These are phyloP conservation scores for Cardamine chenopodiifolia DNA, from an alignment of 345 rosid genomes.

Conservation along the genomic window DNA sequence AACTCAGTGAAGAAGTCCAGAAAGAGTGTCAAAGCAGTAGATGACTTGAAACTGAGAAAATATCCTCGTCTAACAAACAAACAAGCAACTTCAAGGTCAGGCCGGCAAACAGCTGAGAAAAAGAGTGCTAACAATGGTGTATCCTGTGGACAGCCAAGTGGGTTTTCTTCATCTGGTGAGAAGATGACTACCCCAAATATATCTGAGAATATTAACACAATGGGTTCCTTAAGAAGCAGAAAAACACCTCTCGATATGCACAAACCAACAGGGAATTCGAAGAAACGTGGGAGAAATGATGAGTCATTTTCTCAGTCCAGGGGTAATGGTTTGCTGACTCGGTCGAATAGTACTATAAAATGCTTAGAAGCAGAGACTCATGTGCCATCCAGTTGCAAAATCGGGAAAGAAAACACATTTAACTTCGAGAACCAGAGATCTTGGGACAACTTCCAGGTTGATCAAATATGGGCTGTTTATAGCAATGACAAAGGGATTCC, in stretches of 20 bases:
- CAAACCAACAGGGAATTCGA: conserved; percentile 36
- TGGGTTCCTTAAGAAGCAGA: conserved; percentile 44
- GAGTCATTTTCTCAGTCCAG: conserved; percentile 36
- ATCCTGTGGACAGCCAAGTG: conserved; percentile 19
- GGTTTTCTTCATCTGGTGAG: conserved; percentile 6
- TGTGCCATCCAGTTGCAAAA: conserved; percentile 27
- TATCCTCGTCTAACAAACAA: conserved; percentile 31
- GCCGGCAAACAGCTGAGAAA: conserved; percentile 26
- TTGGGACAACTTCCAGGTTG: conserved; percentile 45
- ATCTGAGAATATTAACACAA: conserved; percentile 17
- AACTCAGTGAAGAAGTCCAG: conserved; percentile 28
- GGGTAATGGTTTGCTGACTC: conserved; percentile 18
- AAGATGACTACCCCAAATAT: conserved; percentile 32
- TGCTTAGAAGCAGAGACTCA: conserved; percentile 19
- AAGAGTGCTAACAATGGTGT: conserved; percentile 22
- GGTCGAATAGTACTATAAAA: not conserved
- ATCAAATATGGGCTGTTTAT: conserved; percentile 59
- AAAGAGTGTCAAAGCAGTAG: conserved; percentile 23
- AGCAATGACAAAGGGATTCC: conserved; percentile 49
- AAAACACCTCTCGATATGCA: conserved; percentile 49
- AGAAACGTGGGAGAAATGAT: conserved; percentile 37
- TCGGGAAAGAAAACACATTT: conserved; percentile 20
- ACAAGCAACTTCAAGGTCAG: conserved; percentile 18
- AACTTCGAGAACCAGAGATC: conserved; percentile 51
- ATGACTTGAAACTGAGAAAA: conserved; percentile 25